These are phyloP conservation scores for Ceratocystis albifundus DNA, from an alignment of 2,329 filamentous ascomycete species.

Conservation along the genomic window DNA sequence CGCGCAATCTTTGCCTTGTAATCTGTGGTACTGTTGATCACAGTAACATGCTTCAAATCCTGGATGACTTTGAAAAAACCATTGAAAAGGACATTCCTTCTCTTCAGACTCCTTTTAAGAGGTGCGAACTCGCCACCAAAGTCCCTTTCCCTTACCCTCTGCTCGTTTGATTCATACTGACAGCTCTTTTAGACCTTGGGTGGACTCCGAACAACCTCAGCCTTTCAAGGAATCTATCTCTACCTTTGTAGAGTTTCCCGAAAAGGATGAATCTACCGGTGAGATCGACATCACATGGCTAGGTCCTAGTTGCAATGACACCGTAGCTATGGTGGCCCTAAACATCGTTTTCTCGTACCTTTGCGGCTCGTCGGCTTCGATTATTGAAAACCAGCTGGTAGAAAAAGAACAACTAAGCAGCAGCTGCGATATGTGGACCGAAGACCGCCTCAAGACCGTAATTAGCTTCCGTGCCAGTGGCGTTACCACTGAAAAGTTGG, in stretches of 20 bases:
- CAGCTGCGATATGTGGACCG: constrained; percentile 67
- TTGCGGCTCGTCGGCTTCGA: constrained; percentile 81
- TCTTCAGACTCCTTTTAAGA: constrained; percentile 61
- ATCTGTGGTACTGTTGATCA: constrained; percentile 90
- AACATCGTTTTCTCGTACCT: constrained; percentile 76
- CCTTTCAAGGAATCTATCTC: constrained; percentile 59
- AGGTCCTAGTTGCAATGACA: constrained; percentile 68
- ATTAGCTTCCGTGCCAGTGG: constrained; percentile 79
- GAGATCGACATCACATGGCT: constrained; percentile 80
- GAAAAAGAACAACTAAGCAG: constrained; percentile 88
- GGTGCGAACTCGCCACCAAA: constrained; percentile 32
- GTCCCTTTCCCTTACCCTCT: no score
- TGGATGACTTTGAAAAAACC: constrained; percentile 79
- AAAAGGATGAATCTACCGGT: constrained; percentile 88
- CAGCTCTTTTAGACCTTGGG: constrained; percentile 54
- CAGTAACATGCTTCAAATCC: constrained; percentile 61
- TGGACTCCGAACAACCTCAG: constrained; percentile 71
- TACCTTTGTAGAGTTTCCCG: constrained; percentile 79
- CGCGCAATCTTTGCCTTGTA: constrained; percentile 82
- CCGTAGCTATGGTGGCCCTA: constrained; percentile 56
- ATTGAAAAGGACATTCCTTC: constrained; percentile 73
- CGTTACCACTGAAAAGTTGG: constrained; percentile 76
- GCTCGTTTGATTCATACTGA: constrained; percentile 1
- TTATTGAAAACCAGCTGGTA: constrained; percentile 84
- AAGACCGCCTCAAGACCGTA: constrained; percentile 67